phyloP scores from a whole-genome alignment of 257 asterid genomes.

The Solanum chmielewskii region DNA sequence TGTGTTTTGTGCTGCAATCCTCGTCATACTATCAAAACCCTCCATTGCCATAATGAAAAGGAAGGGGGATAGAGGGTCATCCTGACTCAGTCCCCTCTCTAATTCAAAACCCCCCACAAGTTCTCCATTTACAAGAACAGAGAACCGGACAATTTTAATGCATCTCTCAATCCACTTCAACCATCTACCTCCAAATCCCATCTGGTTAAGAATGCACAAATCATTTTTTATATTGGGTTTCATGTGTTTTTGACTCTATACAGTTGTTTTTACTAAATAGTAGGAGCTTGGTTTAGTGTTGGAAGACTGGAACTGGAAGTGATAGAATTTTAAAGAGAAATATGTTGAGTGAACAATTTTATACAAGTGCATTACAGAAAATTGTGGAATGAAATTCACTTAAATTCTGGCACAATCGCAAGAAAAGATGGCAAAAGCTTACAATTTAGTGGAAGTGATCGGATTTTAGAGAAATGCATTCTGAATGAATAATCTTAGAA shows the following conservation, averaged over 20 bases:
- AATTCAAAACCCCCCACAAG: background rate
- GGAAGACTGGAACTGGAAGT: background rate
- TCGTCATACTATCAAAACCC: background rate
- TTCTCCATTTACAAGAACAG: background rate
- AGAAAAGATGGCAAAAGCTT: background rate
- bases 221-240: background rate
- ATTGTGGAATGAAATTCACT: background rate
- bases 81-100: background rate
- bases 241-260: background rate
- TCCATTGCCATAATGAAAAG: background rate
- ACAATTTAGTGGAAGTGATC: background rate
- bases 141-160: background rate
- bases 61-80: background rate
- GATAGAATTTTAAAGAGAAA: background rate
- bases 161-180: background rate
- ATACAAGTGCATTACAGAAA: background rate
- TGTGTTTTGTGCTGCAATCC: background rate
- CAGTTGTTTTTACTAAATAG: background rate
- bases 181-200: background rate
- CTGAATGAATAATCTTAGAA: background rate
- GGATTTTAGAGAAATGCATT: background rate
- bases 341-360: background rate
- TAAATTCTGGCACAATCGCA: background rate
- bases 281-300: background rate
- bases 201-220: background rate